A percentile compares a stretch with the other conserved stretches of the same genome.
phyloP scores from a whole-genome alignment of 2,329 filamentous ascomycete species.

The Colletotrichum sp. region DNA sequence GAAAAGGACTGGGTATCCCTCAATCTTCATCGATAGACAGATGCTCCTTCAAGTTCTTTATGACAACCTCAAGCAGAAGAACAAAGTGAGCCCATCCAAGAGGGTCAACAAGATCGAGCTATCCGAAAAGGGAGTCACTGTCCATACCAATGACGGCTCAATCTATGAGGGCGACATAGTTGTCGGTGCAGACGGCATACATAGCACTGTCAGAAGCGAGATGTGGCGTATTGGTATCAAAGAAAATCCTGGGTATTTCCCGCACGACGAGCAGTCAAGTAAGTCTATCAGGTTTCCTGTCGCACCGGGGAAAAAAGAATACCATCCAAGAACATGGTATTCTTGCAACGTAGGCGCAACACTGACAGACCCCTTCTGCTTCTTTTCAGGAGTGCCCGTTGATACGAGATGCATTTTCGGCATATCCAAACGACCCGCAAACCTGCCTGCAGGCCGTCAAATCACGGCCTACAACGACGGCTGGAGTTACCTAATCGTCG shows the following conservation, averaged over 20 bases:
- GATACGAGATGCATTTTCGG: slow-evolving; percentile 37
- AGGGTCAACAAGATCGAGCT: slow-evolving; percentile 15
- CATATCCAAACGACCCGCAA: slow-evolving; percentile 30
- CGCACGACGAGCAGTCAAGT: slow-evolving; percentile 20
- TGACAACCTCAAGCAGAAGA: slow-evolving; percentile 34
- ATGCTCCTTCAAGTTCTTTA: slow-evolving; percentile 37
- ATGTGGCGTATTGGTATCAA: slow-evolving; percentile 28
- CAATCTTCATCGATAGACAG: slow-evolving; percentile 40
- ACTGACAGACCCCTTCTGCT: background rate
- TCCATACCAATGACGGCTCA: slow-evolving; percentile 34
- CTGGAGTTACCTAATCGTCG: slow-evolving; percentile 30
- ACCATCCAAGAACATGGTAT: background rate
- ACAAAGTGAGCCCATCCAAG: slow-evolving; percentile 17
- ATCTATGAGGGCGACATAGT: slow-evolving; percentile 36
- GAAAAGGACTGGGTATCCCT: slow-evolving; percentile 30
- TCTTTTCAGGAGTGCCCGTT: background rate
- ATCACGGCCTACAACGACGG: slow-evolving; percentile 19
- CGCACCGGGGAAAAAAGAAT: background rate
- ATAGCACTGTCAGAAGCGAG: slow-evolving; percentile 38
- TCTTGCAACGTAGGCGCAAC: rapidly evolving
- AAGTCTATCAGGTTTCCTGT: background rate
- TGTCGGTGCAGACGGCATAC: slow-evolving; percentile 45
- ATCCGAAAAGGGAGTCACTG: slow-evolving; percentile 24
- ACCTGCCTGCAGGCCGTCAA: background rate
- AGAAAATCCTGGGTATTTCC: slow-evolving; percentile 27